These are phyloP conservation scores for Haplosporangium gracile DNA, from an alignment of 192 early-diverging fungal species.

Conservation along the genomic window DNA sequence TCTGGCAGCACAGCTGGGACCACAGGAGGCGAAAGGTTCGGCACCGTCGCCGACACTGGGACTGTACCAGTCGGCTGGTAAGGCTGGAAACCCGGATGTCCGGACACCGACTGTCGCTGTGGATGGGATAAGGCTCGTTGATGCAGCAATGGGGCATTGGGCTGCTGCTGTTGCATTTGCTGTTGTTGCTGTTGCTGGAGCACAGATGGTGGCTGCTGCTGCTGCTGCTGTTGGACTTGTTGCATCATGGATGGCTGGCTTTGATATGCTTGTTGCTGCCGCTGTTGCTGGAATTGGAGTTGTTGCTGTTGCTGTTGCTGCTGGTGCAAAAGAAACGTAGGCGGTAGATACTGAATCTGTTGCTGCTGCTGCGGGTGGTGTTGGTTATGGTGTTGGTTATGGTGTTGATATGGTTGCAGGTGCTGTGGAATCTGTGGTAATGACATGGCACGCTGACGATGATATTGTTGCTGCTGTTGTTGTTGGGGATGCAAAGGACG, in stretches of 20 bases:
- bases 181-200: not conserved
- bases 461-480: slow-evolving; percentile 8
- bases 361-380: slow-evolving; percentile 22
- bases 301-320: not conserved
- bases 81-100: not conserved
- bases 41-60: not conserved
- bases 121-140: not conserved
- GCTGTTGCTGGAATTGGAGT: not conserved
- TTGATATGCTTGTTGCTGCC: not conserved
- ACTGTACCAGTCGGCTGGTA: not conserved
- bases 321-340: not conserved
- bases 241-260: slow-evolving; percentile 9
- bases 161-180: not conserved
- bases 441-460: slow-evolving; percentile 9
- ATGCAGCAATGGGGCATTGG: not conserved
- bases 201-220: not conserved
- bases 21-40: not conserved
- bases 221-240: slow-evolving; percentile 5
- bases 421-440: slow-evolving; percentile 11
- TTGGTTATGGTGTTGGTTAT: slow-evolving; percentile 22
- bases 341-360: not conserved
- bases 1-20: not conserved
- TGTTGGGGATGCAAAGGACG: slow-evolving; percentile 10
- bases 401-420: not conserved
- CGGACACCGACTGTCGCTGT: not conserved